Evolutionary conservation across 2,329 filamentous ascomycete species (phyloP).

Genomic region (Phoma sp.): DNA sequence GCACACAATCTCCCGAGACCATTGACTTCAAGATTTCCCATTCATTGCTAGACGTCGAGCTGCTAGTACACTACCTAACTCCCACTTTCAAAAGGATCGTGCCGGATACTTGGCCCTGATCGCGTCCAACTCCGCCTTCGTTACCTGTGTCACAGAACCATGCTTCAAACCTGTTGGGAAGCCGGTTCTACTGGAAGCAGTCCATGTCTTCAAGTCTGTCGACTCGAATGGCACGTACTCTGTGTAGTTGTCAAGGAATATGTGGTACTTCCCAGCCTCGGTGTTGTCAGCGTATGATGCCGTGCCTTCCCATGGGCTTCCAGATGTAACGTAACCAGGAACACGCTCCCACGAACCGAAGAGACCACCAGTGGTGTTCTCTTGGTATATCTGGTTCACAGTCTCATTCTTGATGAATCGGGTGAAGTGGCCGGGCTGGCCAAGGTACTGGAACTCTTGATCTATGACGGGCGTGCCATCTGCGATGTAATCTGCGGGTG

Average conservation of each 20-base stretch:
- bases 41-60: no score
- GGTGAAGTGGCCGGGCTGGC: constrained; percentile 16
- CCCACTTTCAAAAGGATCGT: neutral
- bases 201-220: constrained; percentile 11
- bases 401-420: constrained; percentile 20
- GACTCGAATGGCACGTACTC: constrained; percentile 17
- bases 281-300: constrained; percentile 18
- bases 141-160: constrained; percentile 13
- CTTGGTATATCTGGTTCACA: constrained; percentile 18
- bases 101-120: constrained; percentile 5
- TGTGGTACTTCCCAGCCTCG: constrained; percentile 9
- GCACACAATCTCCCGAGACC: no score
- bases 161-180: constrained; percentile 19
- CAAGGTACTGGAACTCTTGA: constrained; percentile 22
- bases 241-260: constrained; percentile 15
- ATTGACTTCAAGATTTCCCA: no score
- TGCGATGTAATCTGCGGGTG: constrained; percentile 13
- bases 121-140: constrained; percentile 16
- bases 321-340: neutral
- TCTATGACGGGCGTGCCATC: constrained; percentile 16
- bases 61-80: neutral
- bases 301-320: constrained; percentile 19
- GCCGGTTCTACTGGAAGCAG: constrained; percentile 3
- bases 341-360: constrained; percentile 15
- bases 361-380: constrained; percentile 12